Evolutionary conservation across 2,329 filamentous ascomycete species (phyloP), one percentile per base, ranked within the genome.

Genomic region (Colletotrichum scovillei): DNA sequence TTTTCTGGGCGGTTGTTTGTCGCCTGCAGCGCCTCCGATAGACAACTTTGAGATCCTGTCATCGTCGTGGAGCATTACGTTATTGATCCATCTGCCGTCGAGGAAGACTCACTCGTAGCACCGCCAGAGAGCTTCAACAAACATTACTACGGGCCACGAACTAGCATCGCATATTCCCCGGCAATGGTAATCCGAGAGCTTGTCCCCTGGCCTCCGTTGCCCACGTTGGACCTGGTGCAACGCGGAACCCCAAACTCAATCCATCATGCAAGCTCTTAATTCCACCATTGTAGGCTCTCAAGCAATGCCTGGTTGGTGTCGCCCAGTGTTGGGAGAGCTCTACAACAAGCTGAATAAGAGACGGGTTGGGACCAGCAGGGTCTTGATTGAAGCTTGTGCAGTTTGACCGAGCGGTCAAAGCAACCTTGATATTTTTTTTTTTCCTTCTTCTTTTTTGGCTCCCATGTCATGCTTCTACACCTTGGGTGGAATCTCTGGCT

Each of bases 401-500:
- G 65, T 32, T 63, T 63, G 65, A 19, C 35, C 42, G 38, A 46
- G 66, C 59, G 69, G 38, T 65, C 59, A 53, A 55, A 64, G 65
- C 66, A 67, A 53, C 62, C 58, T 72, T 26, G 52, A 67, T 62
- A 60, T 56, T 35, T 11, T 14, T 26, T 22, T 46, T n/a, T 35
- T 19, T n/a, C n/a, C 26, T 28, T 32, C 9, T 30, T 30, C 8
- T 9, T 26, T 22, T 46, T n/a, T 35, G 12, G 5, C 49, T 30
- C 56, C 24, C 57, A 35, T 62, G 35, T 46, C 35, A 62, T 58
- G 14, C 49, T 53, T 32, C 62, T 49, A 59, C 52, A 59, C 58
- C 69, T 57, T 65, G 58, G 69, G 26, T 42, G 63, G 28, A 69
- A 69, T 64, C 59, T 28, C n/a, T 59, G 66, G 69, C 65, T 59